phyloP scores from a whole-genome alignment of 495 filamentous ascomycete genomes.

The Trypethelium eluteriae region DNA sequence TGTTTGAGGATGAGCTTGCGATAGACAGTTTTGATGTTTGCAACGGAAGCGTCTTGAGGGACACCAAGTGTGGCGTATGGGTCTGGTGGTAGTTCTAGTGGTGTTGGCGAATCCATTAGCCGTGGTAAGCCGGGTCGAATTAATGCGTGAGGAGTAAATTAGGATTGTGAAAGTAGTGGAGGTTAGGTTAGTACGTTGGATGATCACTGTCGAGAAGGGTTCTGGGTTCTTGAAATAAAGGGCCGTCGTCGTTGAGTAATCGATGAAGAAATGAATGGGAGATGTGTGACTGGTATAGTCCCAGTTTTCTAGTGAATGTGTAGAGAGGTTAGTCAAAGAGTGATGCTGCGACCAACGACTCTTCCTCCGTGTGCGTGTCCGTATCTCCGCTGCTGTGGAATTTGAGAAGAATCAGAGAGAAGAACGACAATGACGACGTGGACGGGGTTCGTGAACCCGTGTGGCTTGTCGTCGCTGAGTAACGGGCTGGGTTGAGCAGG shows the following conservation, averaged over 20 bases:
- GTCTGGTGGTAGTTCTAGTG: conserved; percentile 68
- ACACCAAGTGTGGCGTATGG: conserved; percentile 80
- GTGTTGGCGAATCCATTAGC: conserved; percentile 53
- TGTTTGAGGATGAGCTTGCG: conserved; percentile 88
- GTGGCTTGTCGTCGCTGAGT: conserved; percentile 4
- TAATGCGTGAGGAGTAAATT: neutral
- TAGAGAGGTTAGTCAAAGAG: neutral
- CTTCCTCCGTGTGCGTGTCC: neutral
- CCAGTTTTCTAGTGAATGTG: neutral
- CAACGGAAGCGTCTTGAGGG: conserved; percentile 59
- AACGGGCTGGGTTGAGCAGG: neutral
- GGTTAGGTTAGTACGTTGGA: neutral
- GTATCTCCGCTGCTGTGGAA: neutral
- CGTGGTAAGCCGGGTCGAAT: neutral
- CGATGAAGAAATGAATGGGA: conserved; percentile 11
- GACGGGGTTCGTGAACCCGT: neutral
- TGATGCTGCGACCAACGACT: neutral
- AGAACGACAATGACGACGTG: neutral
- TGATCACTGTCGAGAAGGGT: neutral
- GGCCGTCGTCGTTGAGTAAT: neutral
- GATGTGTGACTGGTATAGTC: conserved; percentile 12
- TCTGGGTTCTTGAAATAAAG: neutral
- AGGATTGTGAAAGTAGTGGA: neutral
- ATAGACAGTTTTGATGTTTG: conserved; percentile 72
- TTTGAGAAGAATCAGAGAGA: neutral